Base-by-base conservation (phyloP, 257 asterid species). In the Nicotiana paniculata region DNA sequence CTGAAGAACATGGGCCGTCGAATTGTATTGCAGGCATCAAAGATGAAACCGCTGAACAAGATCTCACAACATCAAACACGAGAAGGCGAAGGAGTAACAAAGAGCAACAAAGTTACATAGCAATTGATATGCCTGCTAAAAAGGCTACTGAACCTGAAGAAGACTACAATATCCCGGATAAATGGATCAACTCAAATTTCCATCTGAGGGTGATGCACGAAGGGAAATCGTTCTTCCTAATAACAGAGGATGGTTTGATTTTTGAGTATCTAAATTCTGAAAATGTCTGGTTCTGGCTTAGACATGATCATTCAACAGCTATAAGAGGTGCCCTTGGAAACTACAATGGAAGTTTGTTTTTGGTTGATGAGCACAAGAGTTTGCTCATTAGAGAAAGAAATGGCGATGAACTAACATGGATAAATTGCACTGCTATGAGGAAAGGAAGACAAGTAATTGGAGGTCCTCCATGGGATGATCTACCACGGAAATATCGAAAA, bases 381-480 rank as follows among this genome's bases (percentile, higher is more conserved):
- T 84, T 95, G 88, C 86, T 93, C 54, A 88, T 91, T 66, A 92
- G 97, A 79, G 99, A 92, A 75, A 91, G 97, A 83, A 88, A 84
- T 51, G 85, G 86, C 76, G 82, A 77, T 66, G 95, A 91, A 66
- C 81, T 92, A 18, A 85, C 87, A 28, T 95, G 99, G 99, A 87
- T 90, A 64, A 93, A 95, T 39, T 95, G 98, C 85, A 93, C 97
- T 26, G 90, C 95, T 28, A 85, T 92, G 92, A 90, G 88, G 82
- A 93, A 85, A 87, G 98, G 99, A 8, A 90, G 88, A 81, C 89
- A 81, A 28, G 92, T 93, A 18, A 85, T 86, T 37, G 89, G 87
- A n/a, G 99, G 99, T 57, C 93, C 93, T 12, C 98, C 99, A 6
- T 95, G 97, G 98, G 97, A 93, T 33, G 89, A 90, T 18, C 63